These are phyloP conservation scores for Rhytidhysteron rufulum DNA, from an alignment of 2,329 filamentous ascomycete genomes.

Conservation along the genomic window DNA sequence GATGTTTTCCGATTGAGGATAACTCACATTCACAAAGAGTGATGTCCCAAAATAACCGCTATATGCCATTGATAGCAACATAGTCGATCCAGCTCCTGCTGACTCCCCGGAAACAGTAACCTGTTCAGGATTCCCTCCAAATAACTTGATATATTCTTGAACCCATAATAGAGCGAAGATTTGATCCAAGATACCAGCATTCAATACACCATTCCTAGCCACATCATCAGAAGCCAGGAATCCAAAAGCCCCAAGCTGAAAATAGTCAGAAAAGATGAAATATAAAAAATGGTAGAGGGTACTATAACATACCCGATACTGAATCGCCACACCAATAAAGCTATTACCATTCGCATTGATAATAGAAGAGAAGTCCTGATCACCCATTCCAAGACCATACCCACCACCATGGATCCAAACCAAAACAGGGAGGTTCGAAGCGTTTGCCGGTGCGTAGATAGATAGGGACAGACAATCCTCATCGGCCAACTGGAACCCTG, in stretches of 20 bases:
- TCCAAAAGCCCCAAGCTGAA: slow-evolving; percentile 43
- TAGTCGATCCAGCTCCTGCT: slow-evolving; percentile 38
- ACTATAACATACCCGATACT: slow-evolving; percentile 42
- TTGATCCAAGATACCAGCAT: slow-evolving; percentile 46
- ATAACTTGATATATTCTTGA: slow-evolving; percentile 44
- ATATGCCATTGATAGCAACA: slow-evolving; percentile 35
- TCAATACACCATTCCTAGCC: slow-evolving; percentile 30
- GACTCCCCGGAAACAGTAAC: slow-evolving; percentile 36
- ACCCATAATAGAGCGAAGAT: slow-evolving; percentile 51
- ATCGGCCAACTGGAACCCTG: neutral
- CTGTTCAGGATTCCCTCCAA: slow-evolving; percentile 41
- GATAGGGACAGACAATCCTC: slow-evolving; percentile 39
- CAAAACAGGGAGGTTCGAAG: slow-evolving; percentile 30
- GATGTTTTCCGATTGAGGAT: neutral
- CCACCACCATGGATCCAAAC: slow-evolving; percentile 28
- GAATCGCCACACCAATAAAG: slow-evolving; percentile 48
- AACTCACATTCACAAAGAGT: slow-evolving; percentile 33
- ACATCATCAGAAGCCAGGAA: slow-evolving; percentile 40
- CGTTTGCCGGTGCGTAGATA: slow-evolving; percentile 27
- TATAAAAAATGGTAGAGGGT: neutral
- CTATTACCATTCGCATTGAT: slow-evolving; percentile 48
- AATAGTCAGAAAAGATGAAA: slow-evolving; percentile 1
- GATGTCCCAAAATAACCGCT: slow-evolving; percentile 28
- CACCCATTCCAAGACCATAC: slow-evolving; percentile 37
- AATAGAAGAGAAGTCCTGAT: slow-evolving; percentile 35